phyloP scores from a whole-genome alignment of 2,329 filamentous ascomycete genomes.

The Colletotrichum sp. region DNA sequence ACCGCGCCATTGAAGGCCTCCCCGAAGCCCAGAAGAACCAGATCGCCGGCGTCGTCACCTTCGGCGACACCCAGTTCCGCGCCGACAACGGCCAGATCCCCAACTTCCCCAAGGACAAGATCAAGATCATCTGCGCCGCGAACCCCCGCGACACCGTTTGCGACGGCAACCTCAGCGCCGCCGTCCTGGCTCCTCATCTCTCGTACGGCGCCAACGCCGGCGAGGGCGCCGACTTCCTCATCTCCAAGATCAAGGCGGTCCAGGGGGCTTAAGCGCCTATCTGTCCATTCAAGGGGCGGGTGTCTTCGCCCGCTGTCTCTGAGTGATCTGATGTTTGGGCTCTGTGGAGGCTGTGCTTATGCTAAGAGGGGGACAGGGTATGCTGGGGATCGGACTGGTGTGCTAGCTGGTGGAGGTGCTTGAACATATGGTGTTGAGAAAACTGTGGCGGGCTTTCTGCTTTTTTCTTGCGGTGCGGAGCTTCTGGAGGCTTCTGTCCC shows the following conservation, averaged over 20 bases:
- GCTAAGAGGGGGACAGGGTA: not conserved
- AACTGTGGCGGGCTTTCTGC: not conserved
- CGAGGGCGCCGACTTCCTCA: not conserved
- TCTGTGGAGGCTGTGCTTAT: not conserved
- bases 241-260: not conserved
- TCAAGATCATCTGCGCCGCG: conserved; percentile 21
- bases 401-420: not conserved
- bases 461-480: not conserved
- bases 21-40: conserved; percentile 17
- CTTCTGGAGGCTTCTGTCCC: not conserved
- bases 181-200: conserved; percentile 1
- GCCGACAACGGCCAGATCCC: conserved; percentile 38
- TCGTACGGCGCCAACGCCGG: conserved; percentile 1
- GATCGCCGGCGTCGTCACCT: conserved; percentile 26
- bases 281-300: not conserved
- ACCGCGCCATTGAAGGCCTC: conserved; percentile 27
- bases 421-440: not conserved
- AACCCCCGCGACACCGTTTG: conserved; percentile 10
- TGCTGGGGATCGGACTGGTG: not conserved
- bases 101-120: conserved; percentile 37
- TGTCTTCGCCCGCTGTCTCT: not conserved
- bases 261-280: not conserved
- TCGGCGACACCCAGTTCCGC: conserved; percentile 25
- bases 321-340: not conserved
- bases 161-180: not conserved